phyloP scores from a whole-genome alignment of 192 early-diverging fungal species.

The Coemansia sp. region DNA sequence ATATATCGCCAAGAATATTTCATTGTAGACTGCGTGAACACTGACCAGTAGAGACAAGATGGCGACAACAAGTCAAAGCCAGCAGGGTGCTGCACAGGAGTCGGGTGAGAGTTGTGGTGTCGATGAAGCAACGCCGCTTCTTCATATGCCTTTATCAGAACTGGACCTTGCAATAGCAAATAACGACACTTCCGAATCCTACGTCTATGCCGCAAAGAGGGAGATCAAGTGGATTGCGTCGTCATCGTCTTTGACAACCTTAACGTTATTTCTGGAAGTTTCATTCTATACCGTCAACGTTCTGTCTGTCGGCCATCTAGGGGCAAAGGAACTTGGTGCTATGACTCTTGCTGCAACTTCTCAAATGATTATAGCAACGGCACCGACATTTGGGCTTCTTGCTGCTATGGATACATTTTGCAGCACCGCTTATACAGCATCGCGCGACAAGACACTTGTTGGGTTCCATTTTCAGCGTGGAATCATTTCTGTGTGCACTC shows the following conservation, averaged over 20 bases:
- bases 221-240: constrained; percentile 36
- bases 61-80: neutral
- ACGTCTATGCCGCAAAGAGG: constrained; percentile 13
- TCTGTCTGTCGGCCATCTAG: constrained; percentile 51
- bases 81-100: neutral
- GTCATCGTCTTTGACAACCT: constrained; percentile 19
- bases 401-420: constrained; percentile 23
- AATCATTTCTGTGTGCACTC: constrained; percentile 5
- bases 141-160: constrained; percentile 2
- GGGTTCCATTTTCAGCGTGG: constrained; percentile 32
- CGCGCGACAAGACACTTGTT: constrained; percentile 12
- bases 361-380: neutral
- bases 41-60: neutral
- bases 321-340: constrained; percentile 13
- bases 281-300: constrained; percentile 24
- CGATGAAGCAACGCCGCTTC: neutral
- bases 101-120: neutral
- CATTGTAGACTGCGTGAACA: neutral
- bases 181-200: constrained; percentile 35
- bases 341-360: constrained; percentile 8
- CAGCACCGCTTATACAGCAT: constrained; percentile 17
- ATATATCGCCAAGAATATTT: neutral
- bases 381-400: constrained; percentile 2
- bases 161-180: constrained; percentile 40
- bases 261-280: constrained; percentile 57